Evolutionary conservation across 345 rosid species (phyloP).

Genomic region (Trapa bicornis): DNA sequence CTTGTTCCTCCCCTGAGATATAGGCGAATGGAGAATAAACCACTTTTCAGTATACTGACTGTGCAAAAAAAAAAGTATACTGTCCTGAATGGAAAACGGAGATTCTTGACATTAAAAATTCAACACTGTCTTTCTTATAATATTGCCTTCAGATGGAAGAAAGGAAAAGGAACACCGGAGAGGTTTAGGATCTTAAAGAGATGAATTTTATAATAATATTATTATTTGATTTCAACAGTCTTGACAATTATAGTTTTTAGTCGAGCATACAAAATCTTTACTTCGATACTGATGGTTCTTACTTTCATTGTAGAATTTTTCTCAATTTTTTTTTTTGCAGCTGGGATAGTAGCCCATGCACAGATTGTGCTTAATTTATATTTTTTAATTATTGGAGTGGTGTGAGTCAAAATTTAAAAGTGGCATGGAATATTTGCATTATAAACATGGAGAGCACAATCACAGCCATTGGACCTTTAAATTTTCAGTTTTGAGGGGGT

Average conservation of each 20-base stretch:
- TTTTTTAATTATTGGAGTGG: neutral
- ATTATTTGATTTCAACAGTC: too few relatives aligned
- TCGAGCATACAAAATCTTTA: neutral
- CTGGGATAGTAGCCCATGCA: neutral
- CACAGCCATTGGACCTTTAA: neutral
- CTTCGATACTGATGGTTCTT: neutral
- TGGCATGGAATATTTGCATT: neutral
- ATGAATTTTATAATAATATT: too few relatives aligned
- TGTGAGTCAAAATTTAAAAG: neutral
- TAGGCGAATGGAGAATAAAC: neutral
- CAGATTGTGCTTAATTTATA: neutral
- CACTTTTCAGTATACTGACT: neutral
- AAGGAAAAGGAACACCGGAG: too few relatives aligned
- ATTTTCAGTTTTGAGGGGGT: neutral
- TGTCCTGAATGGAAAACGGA: neutral
- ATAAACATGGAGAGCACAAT: neutral
- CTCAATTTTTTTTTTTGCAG: too few relatives aligned
- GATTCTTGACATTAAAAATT: neutral
- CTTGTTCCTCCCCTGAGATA: neutral
- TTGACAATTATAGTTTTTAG: neutral
- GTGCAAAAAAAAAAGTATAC: neutral
- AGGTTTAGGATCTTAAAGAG: too few relatives aligned
- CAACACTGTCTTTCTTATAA: too few relatives aligned
- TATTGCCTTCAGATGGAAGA: too few relatives aligned
- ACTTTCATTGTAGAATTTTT: neutral